These are phyloP conservation scores for Cucurbita moschata DNA, from an alignment of 306 rosid species.

Conservation along the genomic window DNA sequence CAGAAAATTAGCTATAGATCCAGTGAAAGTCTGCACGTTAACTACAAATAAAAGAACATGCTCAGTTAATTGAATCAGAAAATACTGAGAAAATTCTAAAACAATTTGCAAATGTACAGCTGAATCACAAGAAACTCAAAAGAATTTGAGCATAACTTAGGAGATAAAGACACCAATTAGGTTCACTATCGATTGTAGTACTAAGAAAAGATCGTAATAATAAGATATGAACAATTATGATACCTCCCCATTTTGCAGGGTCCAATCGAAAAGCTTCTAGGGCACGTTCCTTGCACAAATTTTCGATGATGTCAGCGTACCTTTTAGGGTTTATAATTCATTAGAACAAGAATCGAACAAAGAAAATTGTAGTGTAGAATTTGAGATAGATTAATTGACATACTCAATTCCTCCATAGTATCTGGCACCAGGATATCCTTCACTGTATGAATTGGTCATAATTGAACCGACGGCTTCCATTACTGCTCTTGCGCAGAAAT, in stretches of 20 bases:
- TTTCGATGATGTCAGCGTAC: conserved; percentile 81
- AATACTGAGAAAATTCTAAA: neutral
- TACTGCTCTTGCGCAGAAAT: conserved; percentile 64
- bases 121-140: neutral
- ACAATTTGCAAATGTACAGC: neutral
- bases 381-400: conserved; percentile 11
- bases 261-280: conserved; percentile 63
- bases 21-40: conserved; percentile 84
- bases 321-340: conserved; percentile 15
- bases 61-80: conserved; percentile 6
- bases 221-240: neutral
- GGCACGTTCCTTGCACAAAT: conserved; percentile 73
- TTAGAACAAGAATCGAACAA: neutral
- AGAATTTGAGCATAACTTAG: no score
- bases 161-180: no score
- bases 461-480: conserved; percentile 94
- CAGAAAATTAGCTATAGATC: conserved; percentile 87
- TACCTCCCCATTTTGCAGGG: conserved; percentile 95
- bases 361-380: neutral
- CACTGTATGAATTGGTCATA: conserved; percentile 81
- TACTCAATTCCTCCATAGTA: conserved; percentile 90
- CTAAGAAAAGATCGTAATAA: neutral
- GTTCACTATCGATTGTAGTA: no score
- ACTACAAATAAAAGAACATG: conserved; percentile 30
- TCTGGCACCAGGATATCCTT: conserved; percentile 90